A percentile compares a stretch with the other conserved stretches of the same genome.
phyloP scores from a whole-genome alignment of 106 monocot genomes.

The Allium cepa region DNA sequence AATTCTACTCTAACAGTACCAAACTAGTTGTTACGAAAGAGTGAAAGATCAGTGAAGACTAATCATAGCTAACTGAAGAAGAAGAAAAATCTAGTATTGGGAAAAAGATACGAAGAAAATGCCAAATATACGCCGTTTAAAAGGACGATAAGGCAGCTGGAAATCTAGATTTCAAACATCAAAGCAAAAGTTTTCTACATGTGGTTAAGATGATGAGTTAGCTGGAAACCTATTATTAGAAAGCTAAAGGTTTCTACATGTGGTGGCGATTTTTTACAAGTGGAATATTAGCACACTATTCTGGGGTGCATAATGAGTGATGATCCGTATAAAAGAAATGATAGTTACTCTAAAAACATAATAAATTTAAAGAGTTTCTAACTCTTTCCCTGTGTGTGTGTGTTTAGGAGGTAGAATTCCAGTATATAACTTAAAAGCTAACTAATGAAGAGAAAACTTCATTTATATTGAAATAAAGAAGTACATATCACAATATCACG shows the following conservation, averaged over 20 bases:
- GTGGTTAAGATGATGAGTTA: not conserved
- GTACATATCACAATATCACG: too few species aligned
- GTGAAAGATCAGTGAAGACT: not conserved
- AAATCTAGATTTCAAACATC: not conserved
- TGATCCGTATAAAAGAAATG: too few species aligned
- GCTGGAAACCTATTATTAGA: not conserved
- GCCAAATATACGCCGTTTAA: not conserved
- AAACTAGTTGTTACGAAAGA: not conserved
- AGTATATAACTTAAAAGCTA: too few species aligned
- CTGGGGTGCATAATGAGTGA: not conserved
- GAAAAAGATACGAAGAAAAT: conserved; percentile 7
- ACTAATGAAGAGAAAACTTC: too few species aligned
- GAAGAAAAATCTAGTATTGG: not conserved
- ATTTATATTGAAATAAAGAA: too few species aligned
- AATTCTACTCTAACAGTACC: not conserved
- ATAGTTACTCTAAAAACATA: too few species aligned
- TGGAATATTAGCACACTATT: not conserved
- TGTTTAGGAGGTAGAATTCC: too few species aligned
- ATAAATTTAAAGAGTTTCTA: too few species aligned
- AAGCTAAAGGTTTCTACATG: conserved; percentile 2
- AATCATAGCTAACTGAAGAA: not conserved
- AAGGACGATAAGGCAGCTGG: not conserved
- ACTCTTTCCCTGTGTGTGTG: too few species aligned
- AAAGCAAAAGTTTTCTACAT: conserved; percentile 3
- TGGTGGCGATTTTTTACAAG: not conserved